Conservation (phyloP, 495 filamentous ascomycete species). For the Xylaria scruposa region DNA sequence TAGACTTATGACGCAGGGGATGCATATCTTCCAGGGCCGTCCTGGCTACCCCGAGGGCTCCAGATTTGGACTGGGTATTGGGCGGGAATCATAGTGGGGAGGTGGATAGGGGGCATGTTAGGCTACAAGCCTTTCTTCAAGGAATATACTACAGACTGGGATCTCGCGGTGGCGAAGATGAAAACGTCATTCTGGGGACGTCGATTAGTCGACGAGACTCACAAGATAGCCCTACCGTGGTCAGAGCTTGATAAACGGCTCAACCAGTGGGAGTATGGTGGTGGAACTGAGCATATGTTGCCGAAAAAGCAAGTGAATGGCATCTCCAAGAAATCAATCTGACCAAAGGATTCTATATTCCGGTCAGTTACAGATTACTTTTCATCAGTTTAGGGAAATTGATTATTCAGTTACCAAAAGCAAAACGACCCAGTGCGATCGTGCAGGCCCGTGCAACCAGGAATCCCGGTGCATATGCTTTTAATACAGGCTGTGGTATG, state of each 20-base stretch:
- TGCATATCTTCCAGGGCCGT: slow-evolving; percentile 38
- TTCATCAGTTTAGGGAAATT: background rate
- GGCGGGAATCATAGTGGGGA: slow-evolving; percentile 45
- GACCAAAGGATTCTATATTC: background rate
- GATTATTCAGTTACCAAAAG: background rate
- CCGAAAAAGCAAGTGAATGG: background rate
- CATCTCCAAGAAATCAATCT: background rate
- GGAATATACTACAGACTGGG: slow-evolving; percentile 54
- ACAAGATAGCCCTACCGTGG: background rate
- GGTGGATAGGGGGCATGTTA: slow-evolving; percentile 50
- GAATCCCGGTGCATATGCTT: background rate
- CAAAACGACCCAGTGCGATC: background rate
- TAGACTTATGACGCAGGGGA: slow-evolving; percentile 50
- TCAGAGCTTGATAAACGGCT: background rate
- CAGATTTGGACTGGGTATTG: slow-evolving; percentile 36
- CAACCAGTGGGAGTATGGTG: background rate
- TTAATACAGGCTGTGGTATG: background rate
- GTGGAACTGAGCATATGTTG: slow-evolving; percentile 1
- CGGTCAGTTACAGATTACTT: background rate
- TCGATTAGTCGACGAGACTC: slow-evolving; percentile 15
- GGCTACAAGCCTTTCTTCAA: slow-evolving; percentile 53
- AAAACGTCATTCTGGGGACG: slow-evolving; percentile 35
- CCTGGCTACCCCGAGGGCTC: slow-evolving; percentile 42
- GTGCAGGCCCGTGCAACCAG: too few relatives aligned
- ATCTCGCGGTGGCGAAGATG: slow-evolving; percentile 45